Conservation (phyloP, 73 alveolate genomes). For the Stentor roeselii region DNA sequence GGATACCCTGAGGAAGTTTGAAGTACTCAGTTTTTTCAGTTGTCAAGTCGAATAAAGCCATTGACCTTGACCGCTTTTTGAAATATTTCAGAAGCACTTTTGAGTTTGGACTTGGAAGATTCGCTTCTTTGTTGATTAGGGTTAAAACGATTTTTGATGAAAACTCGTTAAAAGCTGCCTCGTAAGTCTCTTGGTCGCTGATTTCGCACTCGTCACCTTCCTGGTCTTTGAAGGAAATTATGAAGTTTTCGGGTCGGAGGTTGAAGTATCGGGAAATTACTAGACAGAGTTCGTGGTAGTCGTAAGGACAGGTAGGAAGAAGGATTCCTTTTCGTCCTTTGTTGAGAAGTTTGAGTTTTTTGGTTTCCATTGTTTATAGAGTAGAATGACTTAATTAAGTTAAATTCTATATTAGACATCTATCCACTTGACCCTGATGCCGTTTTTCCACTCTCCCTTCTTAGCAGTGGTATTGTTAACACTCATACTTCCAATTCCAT, state of each 20-base stretch:
- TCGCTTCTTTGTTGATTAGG: not conserved
- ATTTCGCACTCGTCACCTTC: slow-evolving; percentile 1
- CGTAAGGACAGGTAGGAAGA: not conserved
- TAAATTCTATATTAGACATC: too few relatives aligned
- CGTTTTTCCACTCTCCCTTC: slow-evolving; percentile 42
- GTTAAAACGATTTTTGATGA: not conserved
- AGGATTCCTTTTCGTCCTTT: slow-evolving; percentile 6
- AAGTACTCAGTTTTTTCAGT: not conserved
- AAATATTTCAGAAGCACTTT: not conserved
- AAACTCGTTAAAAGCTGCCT: not conserved
- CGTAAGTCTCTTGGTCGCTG: not conserved
- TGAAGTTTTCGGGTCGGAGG: not conserved
- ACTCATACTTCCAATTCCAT: slow-evolving; percentile 50
- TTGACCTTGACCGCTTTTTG: not conserved
- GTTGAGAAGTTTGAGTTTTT: not conserved
- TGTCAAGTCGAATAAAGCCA: not conserved
- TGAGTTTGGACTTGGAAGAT: not conserved
- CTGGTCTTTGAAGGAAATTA: not conserved
- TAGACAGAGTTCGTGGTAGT: not conserved
- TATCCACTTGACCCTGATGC: slow-evolving; percentile 35
- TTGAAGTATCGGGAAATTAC: too few relatives aligned
- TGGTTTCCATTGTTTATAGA: not conserved
- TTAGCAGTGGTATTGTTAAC: slow-evolving; percentile 21
- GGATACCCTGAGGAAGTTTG: not conserved
- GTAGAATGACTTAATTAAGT: too few relatives aligned